A percentile compares a stretch with the other conserved stretches of the same genome.
Evolutionary conservation across 2,329 filamentous ascomycete species (phyloP).

Genomic region (Pochonia chlamydosporia): DNA sequence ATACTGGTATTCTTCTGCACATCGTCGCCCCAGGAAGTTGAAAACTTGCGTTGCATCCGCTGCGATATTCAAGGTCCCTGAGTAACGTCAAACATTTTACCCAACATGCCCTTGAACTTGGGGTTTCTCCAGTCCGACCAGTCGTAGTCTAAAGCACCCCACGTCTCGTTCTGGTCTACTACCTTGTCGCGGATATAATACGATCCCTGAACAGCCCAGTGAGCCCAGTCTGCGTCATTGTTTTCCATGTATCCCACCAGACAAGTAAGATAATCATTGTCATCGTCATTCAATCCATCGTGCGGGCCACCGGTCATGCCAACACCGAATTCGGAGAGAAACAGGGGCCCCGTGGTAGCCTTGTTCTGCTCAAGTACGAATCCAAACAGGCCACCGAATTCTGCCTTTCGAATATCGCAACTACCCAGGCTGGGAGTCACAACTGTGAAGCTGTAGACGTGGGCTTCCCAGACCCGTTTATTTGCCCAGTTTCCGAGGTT

Average conservation of each 20-base stretch:
- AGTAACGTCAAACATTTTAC: slow-evolving; percentile 32
- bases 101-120: slow-evolving; percentile 27
- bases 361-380: slow-evolving; percentile 45
- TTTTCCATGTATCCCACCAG: slow-evolving; percentile 44
- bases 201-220: slow-evolving; percentile 53
- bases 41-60: not conserved
- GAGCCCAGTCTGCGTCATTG: slow-evolving; percentile 55
- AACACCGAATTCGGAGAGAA: slow-evolving; percentile 55
- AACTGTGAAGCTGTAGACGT: slow-evolving; percentile 51
- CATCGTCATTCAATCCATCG: slow-evolving; percentile 37
- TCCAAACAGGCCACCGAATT: slow-evolving; percentile 43
- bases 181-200: slow-evolving; percentile 50
- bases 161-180: slow-evolving; percentile 47
- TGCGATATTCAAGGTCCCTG: slow-evolving; percentile 23
- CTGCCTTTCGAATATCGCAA: slow-evolving; percentile 35
- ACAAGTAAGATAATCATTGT: slow-evolving; percentile 44
- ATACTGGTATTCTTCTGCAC: too few species aligned
- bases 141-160: slow-evolving; percentile 40
- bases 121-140: slow-evolving; percentile 34
- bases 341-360: slow-evolving; percentile 46
- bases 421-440: slow-evolving; percentile 36
- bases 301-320: slow-evolving; percentile 37
- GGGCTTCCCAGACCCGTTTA: slow-evolving; percentile 57
- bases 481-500: slow-evolving; percentile 38
- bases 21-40: not conserved